Evolutionary conservation across 768 basidiomycete species (phyloP).

Genomic region (Tephrocybe sp.): DNA sequence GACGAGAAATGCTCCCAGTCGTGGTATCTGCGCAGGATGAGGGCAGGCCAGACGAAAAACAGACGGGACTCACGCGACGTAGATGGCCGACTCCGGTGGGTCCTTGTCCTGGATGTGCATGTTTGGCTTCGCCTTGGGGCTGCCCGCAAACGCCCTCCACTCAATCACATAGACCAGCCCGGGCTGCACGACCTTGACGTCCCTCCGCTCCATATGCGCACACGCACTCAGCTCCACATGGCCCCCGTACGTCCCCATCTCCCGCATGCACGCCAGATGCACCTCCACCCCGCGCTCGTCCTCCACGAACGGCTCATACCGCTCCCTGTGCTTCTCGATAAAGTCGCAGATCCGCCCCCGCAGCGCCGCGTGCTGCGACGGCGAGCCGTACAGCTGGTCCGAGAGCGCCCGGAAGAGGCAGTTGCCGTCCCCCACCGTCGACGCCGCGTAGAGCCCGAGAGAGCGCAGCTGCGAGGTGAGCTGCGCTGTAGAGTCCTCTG

Average conservation of each 20-base stretch:
- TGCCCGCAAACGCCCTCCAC: conserved; percentile 57
- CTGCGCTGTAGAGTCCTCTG: conserved; percentile 26
- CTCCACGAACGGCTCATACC: conserved; percentile 88
- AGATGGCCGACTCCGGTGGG: conserved; percentile 37
- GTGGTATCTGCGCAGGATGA: conserved; percentile 58
- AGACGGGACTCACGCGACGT: conserved; percentile 74
- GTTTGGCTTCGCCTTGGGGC: conserved; percentile 20
- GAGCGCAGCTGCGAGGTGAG: conserved; percentile 74
- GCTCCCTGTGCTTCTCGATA: conserved; percentile 65
- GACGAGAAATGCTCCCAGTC: conserved; percentile 96
- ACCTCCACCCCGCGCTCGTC: conserved; percentile 72
- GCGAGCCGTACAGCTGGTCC: conserved; percentile 83
- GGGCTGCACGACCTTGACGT: conserved; percentile 93
- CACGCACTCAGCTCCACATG: conserved; percentile 94
- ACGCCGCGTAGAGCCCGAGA: conserved; percentile 83
- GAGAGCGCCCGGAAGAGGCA: conserved; percentile 90
- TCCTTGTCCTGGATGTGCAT: conserved; percentile 31
- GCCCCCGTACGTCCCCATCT: conserved; percentile 80
- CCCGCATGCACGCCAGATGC: conserved; percentile 77
- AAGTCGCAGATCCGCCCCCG: conserved; percentile 81
- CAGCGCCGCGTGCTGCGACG: conserved; percentile 65
- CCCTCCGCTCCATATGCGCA: conserved; percentile 71
- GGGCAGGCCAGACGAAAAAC: conserved; percentile 3
- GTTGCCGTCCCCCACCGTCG: conserved; percentile 88
- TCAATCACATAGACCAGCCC: conserved; percentile 90